phyloP scores from a whole-genome alignment of 805 yeast species.

The Blastobotrys attinorum region DNA sequence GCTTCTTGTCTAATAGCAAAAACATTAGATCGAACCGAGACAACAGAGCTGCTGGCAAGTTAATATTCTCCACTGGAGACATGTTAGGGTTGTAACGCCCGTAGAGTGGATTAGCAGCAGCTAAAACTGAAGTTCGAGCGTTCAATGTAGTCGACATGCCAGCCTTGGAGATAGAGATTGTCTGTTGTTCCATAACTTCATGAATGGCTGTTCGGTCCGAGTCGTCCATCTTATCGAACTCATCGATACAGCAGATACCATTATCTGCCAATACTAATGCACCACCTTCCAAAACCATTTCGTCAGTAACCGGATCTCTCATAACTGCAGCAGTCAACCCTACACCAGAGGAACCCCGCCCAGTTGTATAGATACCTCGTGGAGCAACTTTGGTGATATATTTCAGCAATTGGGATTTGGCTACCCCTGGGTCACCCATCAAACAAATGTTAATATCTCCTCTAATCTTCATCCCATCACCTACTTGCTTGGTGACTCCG shows the following conservation, averaged over 20 bases:
- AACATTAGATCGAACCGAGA: constrained; percentile 92
- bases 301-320: constrained; percentile 98
- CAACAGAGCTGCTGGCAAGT: constrained; percentile 89
- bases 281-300: constrained; percentile 97
- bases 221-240: constrained; percentile 98
- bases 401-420: constrained; percentile 91
- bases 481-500: constrained; percentile 89
- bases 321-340: constrained; percentile 98
- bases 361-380: constrained; percentile 94
- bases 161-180: constrained; percentile 94
- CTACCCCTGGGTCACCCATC: constrained; percentile 99
- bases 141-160: constrained; percentile 94
- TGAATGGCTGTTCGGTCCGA: constrained; percentile 94
- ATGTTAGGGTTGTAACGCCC: constrained; percentile 88
- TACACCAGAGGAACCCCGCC: constrained; percentile 97
- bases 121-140: constrained; percentile 90
- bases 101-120: constrained; percentile 97
- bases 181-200: constrained; percentile 99
- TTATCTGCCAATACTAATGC: constrained; percentile 94
- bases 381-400: constrained; percentile 91
- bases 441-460: constrained; percentile 94
- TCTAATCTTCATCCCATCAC: constrained; percentile 95
- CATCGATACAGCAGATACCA: constrained; percentile 98
- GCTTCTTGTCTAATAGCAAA: constrained; percentile 77
- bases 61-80: constrained; percentile 91